A percentile compares a stretch with the other conserved stretches of the same genome.
phyloP scores from a whole-genome alignment of 352 stramenopile genomes.

The Globisporangium cederbergense region DNA sequence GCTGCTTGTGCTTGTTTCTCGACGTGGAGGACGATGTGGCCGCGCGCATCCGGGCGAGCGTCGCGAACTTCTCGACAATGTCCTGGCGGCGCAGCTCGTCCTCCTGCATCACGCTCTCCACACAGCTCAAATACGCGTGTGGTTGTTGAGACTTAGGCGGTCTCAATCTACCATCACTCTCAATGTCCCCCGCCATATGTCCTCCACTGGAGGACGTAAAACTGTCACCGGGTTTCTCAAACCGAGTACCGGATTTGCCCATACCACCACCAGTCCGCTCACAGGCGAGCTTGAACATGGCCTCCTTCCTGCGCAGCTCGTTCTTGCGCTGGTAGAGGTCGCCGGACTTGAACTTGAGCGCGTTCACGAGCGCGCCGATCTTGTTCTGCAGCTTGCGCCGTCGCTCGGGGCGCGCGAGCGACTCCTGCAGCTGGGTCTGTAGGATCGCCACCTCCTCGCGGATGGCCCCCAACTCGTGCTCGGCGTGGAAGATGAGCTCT shows the following conservation, averaged over 20 bases:
- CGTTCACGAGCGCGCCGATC: constrained; percentile 45
- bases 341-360: constrained; percentile 60
- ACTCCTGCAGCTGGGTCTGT: constrained; percentile 36
- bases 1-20: constrained; percentile 17
- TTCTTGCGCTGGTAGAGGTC: constrained; percentile 76
- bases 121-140: constrained; percentile 19
- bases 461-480: constrained; percentile 59
- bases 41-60: constrained; percentile 19
- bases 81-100: constrained; percentile 62
- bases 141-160: background rate
- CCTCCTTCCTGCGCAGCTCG: constrained; percentile 61
- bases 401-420: constrained; percentile 30
- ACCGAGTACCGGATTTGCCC: background rate
- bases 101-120: constrained; percentile 35
- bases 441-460: constrained; percentile 50
- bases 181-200: background rate
- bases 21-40: constrained; percentile 8
- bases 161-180: background rate
- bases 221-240: background rate
- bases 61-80: constrained; percentile 41
- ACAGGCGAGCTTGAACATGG: constrained; percentile 25
- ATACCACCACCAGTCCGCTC: constrained; percentile 6
- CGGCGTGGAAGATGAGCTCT: constrained; percentile 61
- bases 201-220: background rate
- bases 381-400: constrained; percentile 47